Evolutionary conservation across 2,329 filamentous ascomycete genomes (phyloP).

Genomic region (Leptographium flavum): DNA sequence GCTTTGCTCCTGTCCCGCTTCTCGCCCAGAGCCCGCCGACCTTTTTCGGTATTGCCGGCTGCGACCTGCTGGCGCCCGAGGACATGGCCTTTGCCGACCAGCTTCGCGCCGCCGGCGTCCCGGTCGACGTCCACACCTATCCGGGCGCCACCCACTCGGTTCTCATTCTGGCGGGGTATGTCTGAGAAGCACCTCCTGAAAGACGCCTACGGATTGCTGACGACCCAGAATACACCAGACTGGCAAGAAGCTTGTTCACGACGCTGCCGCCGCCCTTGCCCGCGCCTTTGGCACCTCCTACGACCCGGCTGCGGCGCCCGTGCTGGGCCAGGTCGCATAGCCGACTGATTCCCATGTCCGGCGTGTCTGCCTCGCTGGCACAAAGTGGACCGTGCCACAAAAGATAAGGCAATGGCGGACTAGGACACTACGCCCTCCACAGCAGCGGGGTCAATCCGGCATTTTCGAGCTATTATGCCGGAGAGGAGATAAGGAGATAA

Average conservation of each 20-base stretch:
- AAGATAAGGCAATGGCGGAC: too few relatives aligned
- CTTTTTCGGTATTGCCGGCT: conserved; percentile 36
- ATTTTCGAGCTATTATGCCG: too few relatives aligned
- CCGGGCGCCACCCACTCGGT: conserved; percentile 8
- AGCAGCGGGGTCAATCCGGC: too few relatives aligned
- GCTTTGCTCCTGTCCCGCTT: conserved; percentile 30
- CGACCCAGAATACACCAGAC: conserved; percentile 4
- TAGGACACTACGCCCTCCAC: too few relatives aligned
- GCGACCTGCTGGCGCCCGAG: conserved; percentile 42
- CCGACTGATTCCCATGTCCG: too few relatives aligned
- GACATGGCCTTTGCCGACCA: conserved; percentile 36
- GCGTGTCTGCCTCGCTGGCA: too few relatives aligned
- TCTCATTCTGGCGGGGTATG: conserved; percentile 4
- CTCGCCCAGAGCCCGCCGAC: conserved; percentile 35
- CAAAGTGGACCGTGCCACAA: too few relatives aligned
- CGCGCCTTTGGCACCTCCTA: conserved; percentile 1
- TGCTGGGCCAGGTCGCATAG: neutral
- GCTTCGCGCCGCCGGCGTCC: conserved; percentile 29
- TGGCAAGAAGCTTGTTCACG: conserved; percentile 5
- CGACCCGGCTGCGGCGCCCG: conserved; percentile 1
- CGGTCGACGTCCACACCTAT: conserved; percentile 25
- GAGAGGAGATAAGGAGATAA: too few relatives aligned
- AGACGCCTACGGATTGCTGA: neutral
- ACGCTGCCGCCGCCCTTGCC: conserved; percentile 3
- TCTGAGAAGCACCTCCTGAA: too few relatives aligned